Evolutionary conservation across 768 basidiomycete genomes (phyloP), one percentile per base, ranked within the genome.

Genomic region (Leccinum variicolor): DNA sequence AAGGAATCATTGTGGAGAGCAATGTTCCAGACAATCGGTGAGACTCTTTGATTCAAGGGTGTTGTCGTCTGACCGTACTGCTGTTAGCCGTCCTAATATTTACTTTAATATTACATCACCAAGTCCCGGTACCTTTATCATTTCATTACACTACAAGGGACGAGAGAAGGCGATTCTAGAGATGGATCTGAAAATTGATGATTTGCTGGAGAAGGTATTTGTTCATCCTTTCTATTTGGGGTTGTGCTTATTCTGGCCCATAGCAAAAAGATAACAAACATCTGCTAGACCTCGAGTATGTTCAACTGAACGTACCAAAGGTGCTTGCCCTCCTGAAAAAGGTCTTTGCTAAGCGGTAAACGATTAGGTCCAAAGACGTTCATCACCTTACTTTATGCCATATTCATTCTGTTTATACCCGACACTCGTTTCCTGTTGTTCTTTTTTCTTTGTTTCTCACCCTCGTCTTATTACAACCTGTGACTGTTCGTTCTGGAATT

Each of bases 231-330:
- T 28, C 15, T 8, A 33, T 60, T 51, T 21, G 33, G 55, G 36
- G 39, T 26, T 28, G 25, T 55, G n/a, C 62, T 73, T 36, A 72
- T n/a, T 10, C 45, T 3, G 23, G 4, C 41, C 54, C 55, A 67
- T 69, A 98, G 94, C 96, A 98, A 93, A 97, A 98, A 77, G 96
- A 99, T 74, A 95, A 96, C 76, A 95, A 98, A 67, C 93, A 95
- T 67, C 79, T 95, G 33, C 76, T 99, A 61, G 97, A 99, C 76
- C 79, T 99, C 62, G 97, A 98, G 76, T 98, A 99, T 69, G 96
- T 98, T 56, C 93, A 97, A 74, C 78, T 98, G 61, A 96, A 97
- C 71, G 96, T 98, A 28, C 92, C 92, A 0, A 98, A 98, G 75
- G 93, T 97, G 50, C 79, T 97, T 34, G 89, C 85, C 29, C 82